Evolutionary conservation across 2,329 filamentous ascomycete genomes (phyloP).

Genomic region (Cladosporium halotolerans): DNA sequence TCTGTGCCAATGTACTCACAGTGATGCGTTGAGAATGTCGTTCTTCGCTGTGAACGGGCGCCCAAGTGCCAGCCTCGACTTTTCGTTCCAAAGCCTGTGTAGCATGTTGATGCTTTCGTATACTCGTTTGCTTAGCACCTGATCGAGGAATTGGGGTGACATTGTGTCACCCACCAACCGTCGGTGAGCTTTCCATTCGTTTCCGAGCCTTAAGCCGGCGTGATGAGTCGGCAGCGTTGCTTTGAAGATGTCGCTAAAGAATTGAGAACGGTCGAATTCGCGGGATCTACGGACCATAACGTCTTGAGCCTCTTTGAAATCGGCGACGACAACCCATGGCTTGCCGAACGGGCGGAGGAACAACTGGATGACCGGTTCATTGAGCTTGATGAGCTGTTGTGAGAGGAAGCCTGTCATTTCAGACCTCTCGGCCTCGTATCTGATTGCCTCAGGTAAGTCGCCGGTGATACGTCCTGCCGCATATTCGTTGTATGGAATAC

Average conservation of each 20-base stretch:
- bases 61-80: conserved; percentile 24
- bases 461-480: conserved; percentile 36
- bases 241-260: conserved; percentile 27
- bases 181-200: conserved; percentile 24
- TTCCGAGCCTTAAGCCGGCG: conserved; percentile 20
- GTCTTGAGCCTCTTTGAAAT: conserved; percentile 40
- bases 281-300: conserved; percentile 36
- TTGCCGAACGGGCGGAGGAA: conserved; percentile 41
- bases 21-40: conserved; percentile 32
- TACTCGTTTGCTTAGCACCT: conserved; percentile 26
- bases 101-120: conserved; percentile 20
- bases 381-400: conserved; percentile 16
- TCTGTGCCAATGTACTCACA: conserved; percentile 13
- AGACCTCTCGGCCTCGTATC: not conserved
- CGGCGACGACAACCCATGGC: conserved; percentile 42
- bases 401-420: not conserved
- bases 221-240: conserved; percentile 22
- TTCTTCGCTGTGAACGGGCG: conserved; percentile 30
- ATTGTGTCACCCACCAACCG: conserved; percentile 26
- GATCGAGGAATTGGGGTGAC: conserved; percentile 23
- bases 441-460: conserved; percentile 28
- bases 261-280: conserved; percentile 29
- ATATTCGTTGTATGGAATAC: conserved; percentile 41
- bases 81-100: conserved; percentile 29
- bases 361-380: conserved; percentile 42